A percentile compares a stretch with the other conserved stretches of the same genome.
Conservation (phyloP, 805 yeast genomes). For the Cyberlindnera meyerae region DNA sequence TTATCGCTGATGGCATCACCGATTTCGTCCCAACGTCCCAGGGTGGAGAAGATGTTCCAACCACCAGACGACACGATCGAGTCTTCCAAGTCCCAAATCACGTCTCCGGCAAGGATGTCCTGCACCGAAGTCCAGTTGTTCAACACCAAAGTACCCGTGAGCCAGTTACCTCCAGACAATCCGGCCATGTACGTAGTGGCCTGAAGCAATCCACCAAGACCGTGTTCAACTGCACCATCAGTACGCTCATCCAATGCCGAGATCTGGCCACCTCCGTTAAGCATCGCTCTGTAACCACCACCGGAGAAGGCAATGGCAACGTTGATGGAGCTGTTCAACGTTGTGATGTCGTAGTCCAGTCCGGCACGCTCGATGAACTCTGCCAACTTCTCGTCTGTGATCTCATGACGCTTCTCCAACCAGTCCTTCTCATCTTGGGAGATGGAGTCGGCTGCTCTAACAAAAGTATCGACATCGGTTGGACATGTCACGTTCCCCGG, state of each 20-base stretch:
- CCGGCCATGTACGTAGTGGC: constrained; percentile 68
- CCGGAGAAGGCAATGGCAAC: constrained; percentile 70
- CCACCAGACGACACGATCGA: constrained; percentile 64
- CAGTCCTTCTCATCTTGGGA: constrained; percentile 47
- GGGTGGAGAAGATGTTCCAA: constrained; percentile 45
- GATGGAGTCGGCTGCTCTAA: constrained; percentile 47
- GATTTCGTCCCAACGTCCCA: constrained; percentile 49
- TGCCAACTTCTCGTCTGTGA: constrained; percentile 28
- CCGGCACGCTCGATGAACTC: constrained; percentile 39
- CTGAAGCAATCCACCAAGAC: constrained; percentile 70
- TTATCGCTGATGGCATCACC: constrained; percentile 48
- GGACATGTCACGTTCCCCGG: constrained; percentile 61
- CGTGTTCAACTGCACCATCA: constrained; percentile 42
- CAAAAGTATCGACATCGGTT: constrained; percentile 10
- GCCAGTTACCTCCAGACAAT: constrained; percentile 81
- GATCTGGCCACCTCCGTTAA: constrained; percentile 76
- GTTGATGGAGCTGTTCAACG: constrained; percentile 36
- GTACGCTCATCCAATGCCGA: constrained; percentile 75
- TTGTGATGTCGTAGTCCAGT: constrained; percentile 41
- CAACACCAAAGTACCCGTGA: constrained; percentile 60
- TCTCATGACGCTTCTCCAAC: constrained; percentile 37
- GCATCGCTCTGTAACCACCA: constrained; percentile 89
- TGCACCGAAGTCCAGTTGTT: constrained; percentile 39
- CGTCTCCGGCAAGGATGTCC: constrained; percentile 10
- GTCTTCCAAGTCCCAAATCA: constrained; percentile 30